These are phyloP conservation scores for Candida sojae DNA, from an alignment of 1,139 yeast genomes.

Conservation along the genomic window DNA sequence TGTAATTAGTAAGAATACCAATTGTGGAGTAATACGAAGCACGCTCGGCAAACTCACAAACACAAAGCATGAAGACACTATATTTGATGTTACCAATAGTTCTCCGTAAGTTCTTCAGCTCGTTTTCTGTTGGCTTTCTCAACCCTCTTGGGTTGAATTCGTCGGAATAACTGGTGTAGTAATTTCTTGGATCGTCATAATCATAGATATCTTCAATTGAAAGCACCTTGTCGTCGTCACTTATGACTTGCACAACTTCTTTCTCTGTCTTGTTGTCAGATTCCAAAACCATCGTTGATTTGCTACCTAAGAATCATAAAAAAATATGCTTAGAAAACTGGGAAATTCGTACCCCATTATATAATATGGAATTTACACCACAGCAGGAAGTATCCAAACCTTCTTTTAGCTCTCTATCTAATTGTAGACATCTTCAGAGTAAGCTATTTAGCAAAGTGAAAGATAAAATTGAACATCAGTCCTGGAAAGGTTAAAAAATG, in stretches of 20 bases:
- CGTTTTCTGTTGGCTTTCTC: slow-evolving; percentile 42
- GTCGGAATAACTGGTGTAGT: slow-evolving; percentile 27
- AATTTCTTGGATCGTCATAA: slow-evolving; percentile 24
- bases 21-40: slow-evolving; percentile 48
- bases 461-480: too few relatives aligned
- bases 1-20: slow-evolving; percentile 43
- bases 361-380: too few relatives aligned
- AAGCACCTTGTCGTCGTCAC: neutral
- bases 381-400: too few relatives aligned
- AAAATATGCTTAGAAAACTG: too few relatives aligned
- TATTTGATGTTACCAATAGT: slow-evolving; percentile 30
- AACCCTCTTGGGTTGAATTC: slow-evolving; percentile 36
- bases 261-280: neutral
- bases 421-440: too few relatives aligned
- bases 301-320: too few relatives aligned
- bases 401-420: too few relatives aligned
- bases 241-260: neutral
- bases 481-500: too few relatives aligned
- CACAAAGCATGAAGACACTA: slow-evolving; percentile 36
- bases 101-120: slow-evolving; percentile 44
- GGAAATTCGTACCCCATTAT: too few relatives aligned
- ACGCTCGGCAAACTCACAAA: slow-evolving; percentile 49
- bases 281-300: neutral
- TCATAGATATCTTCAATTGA: slow-evolving; percentile 23
- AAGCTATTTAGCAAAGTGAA: too few relatives aligned